A percentile compares a stretch with the other conserved stretches of the same genome.
phyloP scores from a whole-genome alignment of 768 basidiomycete genomes.

The Rhodotorula diobovata region DNA sequence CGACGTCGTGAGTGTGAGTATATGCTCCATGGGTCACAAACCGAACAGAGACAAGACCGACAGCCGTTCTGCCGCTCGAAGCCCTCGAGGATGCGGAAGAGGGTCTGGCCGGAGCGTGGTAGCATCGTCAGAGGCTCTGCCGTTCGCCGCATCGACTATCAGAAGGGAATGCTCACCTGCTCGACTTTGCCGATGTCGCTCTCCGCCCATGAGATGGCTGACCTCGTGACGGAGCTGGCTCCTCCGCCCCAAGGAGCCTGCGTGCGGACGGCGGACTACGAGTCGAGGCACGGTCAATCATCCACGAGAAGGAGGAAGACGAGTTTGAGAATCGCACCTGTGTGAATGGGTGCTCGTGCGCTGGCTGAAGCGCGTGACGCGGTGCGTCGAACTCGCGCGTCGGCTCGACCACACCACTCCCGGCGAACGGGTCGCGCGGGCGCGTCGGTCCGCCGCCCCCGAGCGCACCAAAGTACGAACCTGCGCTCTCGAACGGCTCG shows the following conservation, averaged over 20 bases:
- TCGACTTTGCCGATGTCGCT: neutral
- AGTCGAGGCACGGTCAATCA: neutral
- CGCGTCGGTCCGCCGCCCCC: neutral
- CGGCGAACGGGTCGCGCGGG: slow-evolving; percentile 2
- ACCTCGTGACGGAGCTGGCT: no score
- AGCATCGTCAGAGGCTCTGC: neutral
- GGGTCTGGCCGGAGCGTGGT: slow-evolving; percentile 1
- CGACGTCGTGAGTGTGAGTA: no score
- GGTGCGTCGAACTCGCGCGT: no score
- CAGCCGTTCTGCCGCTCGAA: slow-evolving; percentile 14
- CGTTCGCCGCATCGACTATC: accelerated
- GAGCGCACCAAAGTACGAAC: neutral
- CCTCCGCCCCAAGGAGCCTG: neutral
- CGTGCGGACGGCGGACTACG: neutral
- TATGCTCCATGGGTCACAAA: no score
- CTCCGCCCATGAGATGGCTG: neutral
- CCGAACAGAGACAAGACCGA: neutral
- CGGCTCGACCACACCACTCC: slow-evolving; percentile 6
- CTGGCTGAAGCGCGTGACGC: neutral
- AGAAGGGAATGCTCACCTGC: neutral
- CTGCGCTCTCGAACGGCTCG: neutral
- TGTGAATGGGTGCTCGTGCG: neutral
- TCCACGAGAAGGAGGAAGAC: no score
- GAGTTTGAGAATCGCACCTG: neutral
- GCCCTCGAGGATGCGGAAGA: slow-evolving; percentile 4